A percentile compares a stretch with the other conserved stretches of the same genome.
These are phyloP conservation scores for rapeseed (Brassica napus) DNA, from an alignment of 345 rosid genomes.

Conservation along the genomic window DNA sequence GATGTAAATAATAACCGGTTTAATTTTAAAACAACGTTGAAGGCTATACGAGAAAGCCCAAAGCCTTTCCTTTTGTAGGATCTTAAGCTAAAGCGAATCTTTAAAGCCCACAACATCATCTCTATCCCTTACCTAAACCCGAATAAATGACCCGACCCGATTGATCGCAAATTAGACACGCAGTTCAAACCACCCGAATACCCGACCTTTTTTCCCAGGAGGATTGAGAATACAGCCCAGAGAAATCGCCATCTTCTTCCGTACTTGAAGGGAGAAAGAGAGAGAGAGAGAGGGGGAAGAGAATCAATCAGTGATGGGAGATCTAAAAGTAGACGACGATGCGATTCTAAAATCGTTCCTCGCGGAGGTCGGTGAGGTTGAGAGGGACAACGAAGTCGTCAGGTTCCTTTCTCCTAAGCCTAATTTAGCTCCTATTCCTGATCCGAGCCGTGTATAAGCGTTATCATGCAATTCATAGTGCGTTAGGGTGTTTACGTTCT, in stretches of 20 bases:
- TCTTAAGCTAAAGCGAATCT: too few relatives aligned
- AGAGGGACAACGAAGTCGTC: slow-evolving; percentile 91
- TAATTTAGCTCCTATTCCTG: slow-evolving; percentile 10
- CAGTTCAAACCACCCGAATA: not conserved
- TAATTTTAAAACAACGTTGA: too few relatives aligned
- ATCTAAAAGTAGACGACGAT: slow-evolving; percentile 58
- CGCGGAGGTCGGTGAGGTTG: slow-evolving; percentile 96
- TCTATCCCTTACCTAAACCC: too few relatives aligned
- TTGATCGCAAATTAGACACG: too few relatives aligned
- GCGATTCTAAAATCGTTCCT: slow-evolving; percentile 88
- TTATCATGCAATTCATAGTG: not conserved
- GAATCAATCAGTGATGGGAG: slow-evolving; percentile 51
- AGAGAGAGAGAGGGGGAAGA: not conserved
- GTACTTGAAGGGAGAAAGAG: slow-evolving; percentile 1
- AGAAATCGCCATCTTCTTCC: not conserved
- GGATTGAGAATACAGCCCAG: slow-evolving; percentile 5
- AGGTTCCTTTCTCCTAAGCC: slow-evolving; percentile 47
- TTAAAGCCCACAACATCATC: too few relatives aligned
- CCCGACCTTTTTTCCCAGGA: slow-evolving; percentile 6
- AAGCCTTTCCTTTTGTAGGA: too few relatives aligned
- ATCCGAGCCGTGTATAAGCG: slow-evolving; percentile 13
- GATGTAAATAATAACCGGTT: too few relatives aligned
- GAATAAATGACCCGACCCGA: too few relatives aligned
- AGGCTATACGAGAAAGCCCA: too few relatives aligned
- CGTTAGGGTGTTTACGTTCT: slow-evolving; percentile 41